Base-by-base conservation (phyloP, 139 green algal genomes). In the Edaphochlamys debaryana region DNA sequence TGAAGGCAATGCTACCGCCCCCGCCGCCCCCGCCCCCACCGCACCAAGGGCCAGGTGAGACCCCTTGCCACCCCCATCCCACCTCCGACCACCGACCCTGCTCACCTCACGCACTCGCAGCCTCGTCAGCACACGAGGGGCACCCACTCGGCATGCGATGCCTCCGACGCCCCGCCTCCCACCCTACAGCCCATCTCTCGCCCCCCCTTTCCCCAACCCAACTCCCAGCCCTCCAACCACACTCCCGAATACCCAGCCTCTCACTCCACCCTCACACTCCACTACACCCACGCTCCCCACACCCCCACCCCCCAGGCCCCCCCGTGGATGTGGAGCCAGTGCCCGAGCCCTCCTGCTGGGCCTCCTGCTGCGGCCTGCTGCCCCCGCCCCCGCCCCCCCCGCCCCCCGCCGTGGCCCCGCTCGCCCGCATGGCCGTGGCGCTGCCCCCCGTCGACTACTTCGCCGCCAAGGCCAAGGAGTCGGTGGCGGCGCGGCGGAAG, bases 311-410 rank as follows among this genome's bases (percentile, higher is more conserved):
- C 8, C 58, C 74, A 71, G 75, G 60, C n/a, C 75, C 75, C 27
- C 25, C 25, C 30, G 63, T 82, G 11, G 11, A 30, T 0, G 15
- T 45, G 4, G 29, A 62, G 32, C 76, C 63, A 2, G 6, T 82
- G 4, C 6, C 20, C 25, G 0, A 50, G 9, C 63, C 76, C 63
- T 54, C 62, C 76, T 82, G 76, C 29, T 82, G 76, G 76, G 76
- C 76, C n/a, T 67, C 76, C n/a, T 82, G 76, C 60, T 82, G 42
- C 45, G 62, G 62, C 41, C 42, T 73, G 58, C 19, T 29, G 27
- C 22, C 22, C 2, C 45, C 45, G 42, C 41, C 63, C 13, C 23
- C 5, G 42, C 34, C 42, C 0, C 76, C 42, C 7, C 56, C 8
- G 32, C 63, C 76, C 5, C 63, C 40, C 27, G 17, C 60, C 0